Conservation (phyloP, 106 monocot genomes). For the Ottelia alismoides region DNA sequence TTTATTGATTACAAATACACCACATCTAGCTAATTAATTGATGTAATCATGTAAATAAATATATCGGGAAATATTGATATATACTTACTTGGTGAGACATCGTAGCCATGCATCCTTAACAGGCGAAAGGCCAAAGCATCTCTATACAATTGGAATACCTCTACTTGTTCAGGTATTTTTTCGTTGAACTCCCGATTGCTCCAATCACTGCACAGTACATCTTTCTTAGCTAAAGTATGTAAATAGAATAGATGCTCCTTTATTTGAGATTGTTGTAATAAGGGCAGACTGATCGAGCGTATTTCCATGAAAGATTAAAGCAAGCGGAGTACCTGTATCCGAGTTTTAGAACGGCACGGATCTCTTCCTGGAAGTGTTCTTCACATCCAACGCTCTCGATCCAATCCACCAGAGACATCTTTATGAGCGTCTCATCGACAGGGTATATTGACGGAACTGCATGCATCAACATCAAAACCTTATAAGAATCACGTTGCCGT, state of each 20-base stretch:
- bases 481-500: no score
- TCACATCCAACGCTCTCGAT: no score
- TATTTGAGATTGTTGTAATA: no score
- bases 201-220: no score
- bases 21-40: neutral
- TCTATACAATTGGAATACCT: neutral
- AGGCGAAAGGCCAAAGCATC: slow-evolving; percentile 20
- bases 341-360: slow-evolving; percentile 1
- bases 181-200: neutral
- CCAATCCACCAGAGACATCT: slow-evolving; percentile 20
- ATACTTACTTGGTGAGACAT: slow-evolving; percentile 22
- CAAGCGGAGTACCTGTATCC: slow-evolving; percentile 6
- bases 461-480: neutral
- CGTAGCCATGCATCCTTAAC: slow-evolving; percentile 18
- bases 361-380: slow-evolving; percentile 15
- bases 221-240: no score
- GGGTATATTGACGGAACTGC: slow-evolving; percentile 9
- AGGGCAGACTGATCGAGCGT: no score
- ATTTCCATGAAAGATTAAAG: no score
- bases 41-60: neutral
- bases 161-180: neutral
- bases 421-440: slow-evolving; percentile 9
- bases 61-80: no score
- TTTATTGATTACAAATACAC: neutral
- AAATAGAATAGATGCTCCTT: no score